phyloP scores from a whole-genome alignment of 2,329 filamentous ascomycete species.

The Metarhizium sp. region DNA sequence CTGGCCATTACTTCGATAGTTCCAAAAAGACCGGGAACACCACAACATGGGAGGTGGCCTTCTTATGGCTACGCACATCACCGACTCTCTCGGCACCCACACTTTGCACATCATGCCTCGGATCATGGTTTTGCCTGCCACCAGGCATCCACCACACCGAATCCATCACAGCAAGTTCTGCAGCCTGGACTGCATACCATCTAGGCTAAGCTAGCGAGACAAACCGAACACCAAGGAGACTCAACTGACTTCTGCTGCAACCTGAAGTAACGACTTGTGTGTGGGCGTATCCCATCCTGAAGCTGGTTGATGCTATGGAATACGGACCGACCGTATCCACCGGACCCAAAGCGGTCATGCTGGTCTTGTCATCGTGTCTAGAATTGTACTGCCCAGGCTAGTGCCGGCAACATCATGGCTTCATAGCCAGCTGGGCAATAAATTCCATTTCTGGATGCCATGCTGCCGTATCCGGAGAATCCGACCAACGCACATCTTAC shows the following conservation, averaged over 20 bases:
- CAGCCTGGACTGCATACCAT: background rate
- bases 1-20: too few species aligned
- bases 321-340: background rate
- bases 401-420: background rate
- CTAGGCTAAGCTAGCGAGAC: too few species aligned
- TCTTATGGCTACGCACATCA: background rate
- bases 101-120: background rate
- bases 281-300: background rate
- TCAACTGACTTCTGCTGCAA: too few species aligned
- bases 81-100: background rate
- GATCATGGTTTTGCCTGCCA: background rate
- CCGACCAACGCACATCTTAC: background rate
- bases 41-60: background rate
- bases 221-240: too few species aligned
- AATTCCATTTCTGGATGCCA: background rate
- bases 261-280: too few species aligned
- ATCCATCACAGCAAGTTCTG: background rate
- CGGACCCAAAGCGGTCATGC: background rate
- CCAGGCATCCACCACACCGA: background rate
- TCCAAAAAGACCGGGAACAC: too few species aligned
- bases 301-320: background rate
- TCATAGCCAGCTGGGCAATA: background rate
- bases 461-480: background rate
- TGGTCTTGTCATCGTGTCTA: background rate
- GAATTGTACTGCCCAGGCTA: background rate